Percentiles rank a stretch among this genome's conserved stretches.
Conservation (phyloP, 768 basidiomycete genomes). For the Phylloporus sp. region DNA sequence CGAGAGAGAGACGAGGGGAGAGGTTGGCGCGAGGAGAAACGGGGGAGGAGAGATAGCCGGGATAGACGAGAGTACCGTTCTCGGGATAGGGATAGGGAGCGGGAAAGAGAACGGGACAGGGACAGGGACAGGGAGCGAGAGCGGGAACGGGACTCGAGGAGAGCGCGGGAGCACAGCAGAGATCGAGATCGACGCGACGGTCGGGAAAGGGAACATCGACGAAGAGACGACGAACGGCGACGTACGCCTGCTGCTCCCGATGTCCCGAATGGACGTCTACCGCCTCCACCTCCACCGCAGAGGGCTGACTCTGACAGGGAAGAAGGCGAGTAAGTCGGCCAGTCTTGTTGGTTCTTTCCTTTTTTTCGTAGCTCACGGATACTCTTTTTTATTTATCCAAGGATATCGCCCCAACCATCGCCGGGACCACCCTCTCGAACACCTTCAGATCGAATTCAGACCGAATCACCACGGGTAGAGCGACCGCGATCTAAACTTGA, state of each 20-base stretch:
- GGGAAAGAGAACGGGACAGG: constrained; percentile 24
- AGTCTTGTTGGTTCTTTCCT: constrained; percentile 2
- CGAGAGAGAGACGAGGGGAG: constrained; percentile 50
- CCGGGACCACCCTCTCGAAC: constrained; percentile 23
- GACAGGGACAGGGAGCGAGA: constrained; percentile 35
- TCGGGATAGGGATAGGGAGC: constrained; percentile 34
- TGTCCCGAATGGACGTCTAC: constrained; percentile 20
- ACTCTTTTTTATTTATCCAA: constrained; percentile 29
- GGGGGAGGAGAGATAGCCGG: constrained; percentile 33
- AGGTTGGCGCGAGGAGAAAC: constrained; percentile 63
- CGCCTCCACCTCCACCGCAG: constrained; percentile 10
- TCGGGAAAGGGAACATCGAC: constrained; percentile 24
- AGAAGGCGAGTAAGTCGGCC: constrained; percentile 86
- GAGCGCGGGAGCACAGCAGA: constrained; percentile 25
- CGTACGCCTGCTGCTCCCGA: constrained; percentile 14
- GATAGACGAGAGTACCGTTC: constrained; percentile 34
- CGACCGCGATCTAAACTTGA: constrained; percentile 20
- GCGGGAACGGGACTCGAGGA: constrained; percentile 34
- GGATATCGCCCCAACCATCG: constrained; percentile 59
- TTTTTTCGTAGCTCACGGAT: constrained; percentile 13
- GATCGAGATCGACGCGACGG: constrained; percentile 28
- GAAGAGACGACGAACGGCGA: constrained; percentile 30
- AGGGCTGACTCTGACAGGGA: constrained; percentile 60
- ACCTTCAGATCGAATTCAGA: constrained; percentile 20
- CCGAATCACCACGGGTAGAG: constrained; percentile 16